These are phyloP conservation scores for Neodidymelliopsis sp. DNA, from an alignment of 2,329 filamentous ascomycete species.

Conservation along the genomic window DNA sequence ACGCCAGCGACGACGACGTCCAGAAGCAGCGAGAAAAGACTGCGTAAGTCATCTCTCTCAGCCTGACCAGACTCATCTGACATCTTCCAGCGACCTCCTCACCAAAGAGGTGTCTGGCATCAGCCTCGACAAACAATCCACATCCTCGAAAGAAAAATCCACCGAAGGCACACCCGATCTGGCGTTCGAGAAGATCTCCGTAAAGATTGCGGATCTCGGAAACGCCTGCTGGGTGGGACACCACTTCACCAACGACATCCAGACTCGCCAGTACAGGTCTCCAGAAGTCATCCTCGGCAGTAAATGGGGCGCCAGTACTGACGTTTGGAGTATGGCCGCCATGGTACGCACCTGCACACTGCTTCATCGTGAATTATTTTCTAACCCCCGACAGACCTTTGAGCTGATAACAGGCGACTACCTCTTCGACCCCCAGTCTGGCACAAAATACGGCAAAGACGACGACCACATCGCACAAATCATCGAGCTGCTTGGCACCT, in stretches of 20 bases:
- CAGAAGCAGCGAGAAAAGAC: constrained; percentile 92
- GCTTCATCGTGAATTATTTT: background rate
- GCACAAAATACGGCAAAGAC: constrained; percentile 98
- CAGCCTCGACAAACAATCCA: constrained; percentile 75
- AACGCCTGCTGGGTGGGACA: constrained; percentile 99
- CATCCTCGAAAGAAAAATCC: constrained; percentile 57
- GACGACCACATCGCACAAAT: constrained; percentile 99
- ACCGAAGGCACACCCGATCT: constrained; percentile 71
- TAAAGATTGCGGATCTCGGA: constrained; percentile 97
- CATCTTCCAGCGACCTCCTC: constrained; percentile 73
- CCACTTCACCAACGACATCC: constrained; percentile 99
- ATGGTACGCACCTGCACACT: constrained; percentile 73
- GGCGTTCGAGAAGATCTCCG: constrained; percentile 83
- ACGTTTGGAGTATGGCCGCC: constrained; percentile 99
- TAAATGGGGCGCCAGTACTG: constrained; percentile 99
- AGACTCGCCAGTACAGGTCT: constrained; percentile 95
- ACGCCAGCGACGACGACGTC: constrained; percentile 59
- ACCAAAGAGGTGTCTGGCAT: constrained; percentile 95
- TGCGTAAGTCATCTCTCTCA: constrained; percentile 68
- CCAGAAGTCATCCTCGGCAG: constrained; percentile 95
- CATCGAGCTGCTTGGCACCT: constrained; percentile 92
- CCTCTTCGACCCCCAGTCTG: constrained; percentile 96
- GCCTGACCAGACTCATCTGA: constrained; percentile 2
- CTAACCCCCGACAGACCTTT: constrained; percentile 72
- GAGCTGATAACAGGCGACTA: constrained; percentile 98